Base-by-base conservation (phyloP, 2,329 filamentous ascomycete species). In the Graphiopsis chlorocephala region DNA sequence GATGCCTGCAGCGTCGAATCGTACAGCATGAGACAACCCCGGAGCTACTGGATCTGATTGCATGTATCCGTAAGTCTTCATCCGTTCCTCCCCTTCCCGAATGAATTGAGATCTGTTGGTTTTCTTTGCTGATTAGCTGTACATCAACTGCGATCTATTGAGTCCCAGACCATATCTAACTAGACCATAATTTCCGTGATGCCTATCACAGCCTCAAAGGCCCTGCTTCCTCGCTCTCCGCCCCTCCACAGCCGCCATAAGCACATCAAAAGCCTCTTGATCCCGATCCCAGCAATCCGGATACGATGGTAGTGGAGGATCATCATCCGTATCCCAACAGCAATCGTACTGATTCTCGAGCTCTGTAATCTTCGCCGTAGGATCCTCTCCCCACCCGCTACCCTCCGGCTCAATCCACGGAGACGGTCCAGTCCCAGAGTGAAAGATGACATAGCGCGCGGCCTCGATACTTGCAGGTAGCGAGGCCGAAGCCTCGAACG, bases 261-360 rank as follows among this genome's bases (percentile, higher is more conserved):
- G 25, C 58, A 52, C 42, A 12, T 52, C 26, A 6, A 65, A 29
- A 28, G 64, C 64, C 50, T 58, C 45, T 14, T 56, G 15, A 45
- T 65, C 64, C 33, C 38, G 25, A 6, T 56, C 58, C 48, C 53
- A 55, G 33, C 50, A 61, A 52, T 58, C 35, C 17, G 64, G 64
- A n/a, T 56, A 61, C 23, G 28, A n/a, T 3, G 64, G 64, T 8
- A 23, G 8, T 5, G 42, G 50, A n/a, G n/a, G 23, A 0, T n/a
- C 28, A 48, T 55, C 42, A 11, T 65, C 45, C 26, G 26, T 23
- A 20, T 53, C 25, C 59, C 45, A 61, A 17, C 23, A 14, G 31
- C 20, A 38, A 4, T 11, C 17, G 20, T 53, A 58, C 35, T 58
- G 14, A 0, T 42, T 14, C 12, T 52, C 35, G 8, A 38, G 47